phyloP scores from a whole-genome alignment of 2,329 filamentous ascomycete species.

The Fusarium kyushuense region DNA sequence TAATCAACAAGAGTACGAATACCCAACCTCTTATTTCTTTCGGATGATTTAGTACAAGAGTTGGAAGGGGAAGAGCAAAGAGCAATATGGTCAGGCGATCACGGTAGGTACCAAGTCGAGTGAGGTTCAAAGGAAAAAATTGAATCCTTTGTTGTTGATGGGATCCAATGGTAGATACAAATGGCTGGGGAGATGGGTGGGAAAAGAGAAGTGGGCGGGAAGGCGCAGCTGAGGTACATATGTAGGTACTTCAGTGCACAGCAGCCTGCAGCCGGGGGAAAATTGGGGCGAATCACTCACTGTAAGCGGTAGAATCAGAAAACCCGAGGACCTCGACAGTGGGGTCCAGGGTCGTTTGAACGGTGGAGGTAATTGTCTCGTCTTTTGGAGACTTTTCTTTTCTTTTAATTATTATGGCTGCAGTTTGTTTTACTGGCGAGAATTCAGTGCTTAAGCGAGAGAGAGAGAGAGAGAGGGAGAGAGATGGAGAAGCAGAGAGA shows the following conservation, averaged over 20 bases:
- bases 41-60: background rate
- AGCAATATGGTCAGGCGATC: background rate
- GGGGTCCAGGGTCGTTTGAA: constrained; percentile 5
- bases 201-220: background rate
- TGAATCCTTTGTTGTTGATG: constrained; percentile 14
- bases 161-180: constrained; percentile 1
- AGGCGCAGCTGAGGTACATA: constrained; percentile 1
- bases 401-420: background rate
- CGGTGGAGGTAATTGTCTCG: constrained; percentile 15
- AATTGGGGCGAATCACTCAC: constrained; percentile 25
- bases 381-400: constrained; percentile 3
- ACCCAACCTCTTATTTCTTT: constrained; percentile 25
- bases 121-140: constrained; percentile 1
- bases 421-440: background rate
- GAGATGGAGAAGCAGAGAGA: too few species aligned
- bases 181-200: constrained; percentile 6
- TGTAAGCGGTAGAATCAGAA: constrained; percentile 33
- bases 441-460: background rate
- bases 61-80: background rate
- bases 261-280: constrained; percentile 33
- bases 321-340: background rate
- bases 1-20: constrained; percentile 25
- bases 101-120: background rate
- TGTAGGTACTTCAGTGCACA: constrained; percentile 16
- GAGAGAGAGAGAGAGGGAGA: background rate